A percentile compares a stretch with the other conserved stretches of the same genome.
phyloP scores from a whole-genome alignment of 2,329 filamentous ascomycete species.

The Elsinoe batatas region DNA sequence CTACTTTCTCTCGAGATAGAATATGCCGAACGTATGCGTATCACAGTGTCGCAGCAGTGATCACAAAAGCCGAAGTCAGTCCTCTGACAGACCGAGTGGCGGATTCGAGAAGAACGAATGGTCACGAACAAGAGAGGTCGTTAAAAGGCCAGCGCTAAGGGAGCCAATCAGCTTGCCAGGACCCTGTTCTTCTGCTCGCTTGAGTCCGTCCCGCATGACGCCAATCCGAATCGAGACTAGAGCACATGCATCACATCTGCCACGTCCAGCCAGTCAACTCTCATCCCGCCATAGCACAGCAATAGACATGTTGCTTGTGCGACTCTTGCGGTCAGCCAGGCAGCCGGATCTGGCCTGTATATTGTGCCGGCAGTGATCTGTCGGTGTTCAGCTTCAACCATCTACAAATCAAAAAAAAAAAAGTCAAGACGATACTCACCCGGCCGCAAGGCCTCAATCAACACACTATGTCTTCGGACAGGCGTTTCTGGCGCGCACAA shows the following conservation, averaged over 20 bases:
- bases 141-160: constrained; percentile 9
- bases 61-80: no score
- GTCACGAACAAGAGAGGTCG: neutral
- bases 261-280: constrained; percentile 7
- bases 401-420: neutral
- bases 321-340: neutral
- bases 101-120: neutral
- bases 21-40: no score
- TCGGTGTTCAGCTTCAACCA: neutral
- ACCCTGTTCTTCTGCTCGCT: constrained; percentile 5
- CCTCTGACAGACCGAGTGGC: neutral
- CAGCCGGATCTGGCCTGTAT: neutral
- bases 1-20: no score
- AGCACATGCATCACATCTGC: constrained; percentile 6
- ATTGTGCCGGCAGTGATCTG: neutral
- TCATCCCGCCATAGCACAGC: neutral
- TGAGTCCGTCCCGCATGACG: neutral
- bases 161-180: constrained; percentile 4
- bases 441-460: neutral
- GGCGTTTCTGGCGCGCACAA: constrained; percentile 27
- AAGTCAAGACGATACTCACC: neutral
- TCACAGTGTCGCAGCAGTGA: no score
- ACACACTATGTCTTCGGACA: constrained; percentile 17
- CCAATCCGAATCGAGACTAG: neutral
- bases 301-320: neutral